Conservation (phyloP, 352 stramenopile genomes). For the Phytophthora quininea region DNA sequence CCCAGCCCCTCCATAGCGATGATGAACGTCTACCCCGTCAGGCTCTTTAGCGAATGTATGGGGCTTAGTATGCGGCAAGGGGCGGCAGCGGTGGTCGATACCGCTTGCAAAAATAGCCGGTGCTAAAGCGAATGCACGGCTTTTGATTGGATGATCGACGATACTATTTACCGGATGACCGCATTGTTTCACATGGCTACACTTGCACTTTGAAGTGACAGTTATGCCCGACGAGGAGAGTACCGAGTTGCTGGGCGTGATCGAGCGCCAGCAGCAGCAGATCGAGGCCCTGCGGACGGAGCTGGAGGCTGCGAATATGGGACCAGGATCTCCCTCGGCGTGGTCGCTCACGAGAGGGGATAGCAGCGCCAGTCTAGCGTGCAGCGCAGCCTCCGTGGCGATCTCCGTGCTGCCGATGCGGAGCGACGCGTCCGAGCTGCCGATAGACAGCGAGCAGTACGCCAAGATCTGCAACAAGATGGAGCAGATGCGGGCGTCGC, state of each 20-base stretch:
- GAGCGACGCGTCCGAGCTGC: constrained; percentile 20
- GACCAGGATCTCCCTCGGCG: not conserved
- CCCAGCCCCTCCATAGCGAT: constrained; percentile 68
- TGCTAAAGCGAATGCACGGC: not conserved
- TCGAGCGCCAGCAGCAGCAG: constrained; percentile 58
- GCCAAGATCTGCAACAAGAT: constrained; percentile 50
- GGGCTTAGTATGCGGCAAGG: constrained; percentile 10
- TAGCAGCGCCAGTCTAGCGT: constrained; percentile 21
- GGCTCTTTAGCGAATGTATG: constrained; percentile 30
- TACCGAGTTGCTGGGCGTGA: constrained; percentile 43
- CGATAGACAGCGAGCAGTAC: constrained; percentile 48
- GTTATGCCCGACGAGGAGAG: constrained; percentile 15
- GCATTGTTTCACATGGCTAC: constrained; percentile 1
- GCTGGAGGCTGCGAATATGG: constrained; percentile 1
- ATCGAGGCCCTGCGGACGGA: constrained; percentile 43
- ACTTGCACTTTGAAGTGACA: constrained; percentile 4
- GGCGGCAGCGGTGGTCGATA: not conserved
- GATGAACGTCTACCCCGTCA: constrained; percentile 18
- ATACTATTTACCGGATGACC: not conserved
- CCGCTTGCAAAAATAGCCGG: not conserved
- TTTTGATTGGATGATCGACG: not conserved
- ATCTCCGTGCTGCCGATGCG: constrained; percentile 32
- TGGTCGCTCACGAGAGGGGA: constrained; percentile 3
- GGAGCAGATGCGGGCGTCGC: constrained; percentile 35
- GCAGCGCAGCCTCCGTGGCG: constrained; percentile 30